phyloP scores from a whole-genome alignment of 495 filamentous ascomycete genomes.

The Penicillium goetzii region DNA sequence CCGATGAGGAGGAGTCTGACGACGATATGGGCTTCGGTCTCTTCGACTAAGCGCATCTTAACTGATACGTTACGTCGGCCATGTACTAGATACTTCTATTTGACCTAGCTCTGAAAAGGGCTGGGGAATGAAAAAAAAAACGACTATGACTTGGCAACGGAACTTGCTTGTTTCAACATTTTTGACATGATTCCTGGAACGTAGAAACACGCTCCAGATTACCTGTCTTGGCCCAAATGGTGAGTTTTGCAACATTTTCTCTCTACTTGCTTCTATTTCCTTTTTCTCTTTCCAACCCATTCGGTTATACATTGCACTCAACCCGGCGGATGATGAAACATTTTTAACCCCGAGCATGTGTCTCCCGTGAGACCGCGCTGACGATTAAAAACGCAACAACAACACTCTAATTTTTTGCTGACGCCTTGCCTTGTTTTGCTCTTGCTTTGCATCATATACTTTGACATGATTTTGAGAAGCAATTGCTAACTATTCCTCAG shows the following conservation, averaged over 20 bases:
- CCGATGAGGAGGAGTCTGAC: conserved; percentile 51
- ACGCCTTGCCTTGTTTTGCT: conserved; percentile 42
- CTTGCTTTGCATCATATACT: conserved; percentile 15
- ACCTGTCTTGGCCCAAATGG: conserved; percentile 32
- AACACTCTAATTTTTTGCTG: conserved; percentile 69
- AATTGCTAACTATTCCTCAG: conserved; percentile 36
- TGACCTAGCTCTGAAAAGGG: conserved; percentile 36
- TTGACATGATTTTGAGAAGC: conserved; percentile 19
- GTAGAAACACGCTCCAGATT: conserved; percentile 45
- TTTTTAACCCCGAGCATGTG: conserved; percentile 62
- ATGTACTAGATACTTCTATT: conserved; percentile 50
- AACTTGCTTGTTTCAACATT: conserved; percentile 13
- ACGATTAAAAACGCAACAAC: conserved; percentile 61
- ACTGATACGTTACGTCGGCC: conserved; percentile 37
- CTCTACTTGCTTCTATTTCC: conserved; percentile 12
- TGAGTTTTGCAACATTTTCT: conserved; percentile 29
- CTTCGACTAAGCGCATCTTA: conserved; percentile 56
- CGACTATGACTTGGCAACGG: conserved; percentile 40
- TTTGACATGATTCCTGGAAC: conserved; percentile 42
- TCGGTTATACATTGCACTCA: conserved; percentile 2
- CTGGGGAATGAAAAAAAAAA: conserved; percentile 40
- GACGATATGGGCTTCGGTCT: conserved; percentile 61
- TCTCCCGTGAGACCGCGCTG: conserved; percentile 42
- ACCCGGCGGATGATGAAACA: conserved; percentile 56
- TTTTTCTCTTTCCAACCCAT: background rate